Percentiles rank a stretch among this genome's conserved stretches.
Evolutionary conservation across 306 rosid species (phyloP).

Genomic region (Mucuna pruriens): DNA sequence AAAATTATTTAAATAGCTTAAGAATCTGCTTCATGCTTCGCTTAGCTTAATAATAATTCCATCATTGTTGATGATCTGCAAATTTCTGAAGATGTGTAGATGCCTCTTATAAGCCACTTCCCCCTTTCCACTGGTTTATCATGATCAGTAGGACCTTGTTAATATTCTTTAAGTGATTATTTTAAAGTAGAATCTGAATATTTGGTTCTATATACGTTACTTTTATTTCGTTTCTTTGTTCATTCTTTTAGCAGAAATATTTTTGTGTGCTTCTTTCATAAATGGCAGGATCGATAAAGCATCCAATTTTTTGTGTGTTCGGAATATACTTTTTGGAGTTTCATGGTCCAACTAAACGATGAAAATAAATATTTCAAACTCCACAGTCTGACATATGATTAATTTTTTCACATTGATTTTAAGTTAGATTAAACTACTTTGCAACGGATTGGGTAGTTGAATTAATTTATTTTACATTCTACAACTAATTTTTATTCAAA

Average conservation of each 20-base stretch:
- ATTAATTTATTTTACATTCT: neutral
- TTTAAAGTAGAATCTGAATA: neutral
- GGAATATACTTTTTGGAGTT: neutral
- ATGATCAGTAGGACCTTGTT: neutral
- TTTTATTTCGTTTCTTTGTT: neutral
- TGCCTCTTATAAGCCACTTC: neutral
- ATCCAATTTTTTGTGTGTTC: neutral
- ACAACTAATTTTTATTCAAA: neutral
- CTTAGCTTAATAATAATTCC: neutral
- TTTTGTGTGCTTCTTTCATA: neutral
- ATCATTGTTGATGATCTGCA: neutral
- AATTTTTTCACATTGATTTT: neutral
- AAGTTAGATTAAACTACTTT: neutral
- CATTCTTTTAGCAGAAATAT: neutral
- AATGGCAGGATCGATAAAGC: neutral
- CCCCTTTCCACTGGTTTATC: neutral
- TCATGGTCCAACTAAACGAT: neutral
- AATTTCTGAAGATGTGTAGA: neutral
- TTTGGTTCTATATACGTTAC: neutral
- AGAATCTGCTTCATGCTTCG: neutral
- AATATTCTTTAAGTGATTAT: neutral
- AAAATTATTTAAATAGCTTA: neutral
- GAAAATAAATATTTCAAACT: neutral
- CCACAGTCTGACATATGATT: neutral
- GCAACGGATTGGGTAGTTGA: neutral